A percentile compares a stretch with the other conserved stretches of the same genome.
Conservation (phyloP, 305 asterid genomes). For the Fraxinus nigra region DNA sequence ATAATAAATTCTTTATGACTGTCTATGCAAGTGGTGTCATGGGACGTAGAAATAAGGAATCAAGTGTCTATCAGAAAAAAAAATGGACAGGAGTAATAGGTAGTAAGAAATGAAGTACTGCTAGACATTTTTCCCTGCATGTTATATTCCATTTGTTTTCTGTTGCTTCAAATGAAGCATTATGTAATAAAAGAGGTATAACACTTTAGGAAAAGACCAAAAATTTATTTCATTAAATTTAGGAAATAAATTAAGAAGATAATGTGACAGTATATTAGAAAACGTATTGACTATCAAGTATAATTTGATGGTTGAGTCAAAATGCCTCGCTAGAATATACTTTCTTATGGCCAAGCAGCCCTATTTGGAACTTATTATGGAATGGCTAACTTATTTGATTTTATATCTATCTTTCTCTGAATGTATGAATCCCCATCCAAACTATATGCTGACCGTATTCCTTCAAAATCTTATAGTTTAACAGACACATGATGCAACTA, state of each 20-base stretch:
- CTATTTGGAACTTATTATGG: not conserved
- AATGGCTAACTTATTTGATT: not conserved
- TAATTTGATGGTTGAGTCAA: slow-evolving; percentile 11
- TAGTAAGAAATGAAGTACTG: not conserved
- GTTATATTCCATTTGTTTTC: not conserved
- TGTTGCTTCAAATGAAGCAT: not conserved
- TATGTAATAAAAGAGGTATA: slow-evolving; percentile 3
- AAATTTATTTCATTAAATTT: not conserved
- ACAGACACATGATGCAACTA: not conserved
- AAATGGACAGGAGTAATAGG: not conserved
- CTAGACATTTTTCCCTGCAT: not conserved
- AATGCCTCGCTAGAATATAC: not conserved
- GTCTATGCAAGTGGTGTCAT: not conserved
- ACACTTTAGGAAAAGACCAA: not conserved
- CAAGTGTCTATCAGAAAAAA: not conserved
- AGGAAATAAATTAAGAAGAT: not conserved
- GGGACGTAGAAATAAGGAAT: not conserved
- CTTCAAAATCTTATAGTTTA: not conserved
- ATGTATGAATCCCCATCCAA: slow-evolving; percentile 1
- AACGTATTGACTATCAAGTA: not conserved
- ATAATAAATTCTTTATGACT: not conserved
- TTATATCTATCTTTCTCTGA: not conserved
- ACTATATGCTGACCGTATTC: not conserved
- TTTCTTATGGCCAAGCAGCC: not conserved
- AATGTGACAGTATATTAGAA: not conserved